Percentiles rank a stretch among this genome's conserved stretches.
phyloP scores from a whole-genome alignment of 371 early-diverging fungal genomes.

The Mucor velutinosus region DNA sequence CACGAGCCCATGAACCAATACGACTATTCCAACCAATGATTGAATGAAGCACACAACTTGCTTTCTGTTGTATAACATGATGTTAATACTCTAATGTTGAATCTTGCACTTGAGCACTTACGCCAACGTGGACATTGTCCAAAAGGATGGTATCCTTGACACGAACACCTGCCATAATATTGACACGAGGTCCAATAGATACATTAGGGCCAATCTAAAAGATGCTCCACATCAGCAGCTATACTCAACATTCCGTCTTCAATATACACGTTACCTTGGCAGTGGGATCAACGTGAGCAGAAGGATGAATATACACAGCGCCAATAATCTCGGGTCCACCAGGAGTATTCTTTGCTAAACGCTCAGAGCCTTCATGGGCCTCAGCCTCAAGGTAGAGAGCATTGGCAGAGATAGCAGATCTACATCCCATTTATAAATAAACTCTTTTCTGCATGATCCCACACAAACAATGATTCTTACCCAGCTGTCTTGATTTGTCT shows the following conservation, averaged over 20 bases:
- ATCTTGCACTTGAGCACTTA: slow-evolving; percentile 16
- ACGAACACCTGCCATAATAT: slow-evolving; percentile 93
- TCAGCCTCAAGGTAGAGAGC: slow-evolving; percentile 85
- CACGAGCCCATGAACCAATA: slow-evolving; percentile 91
- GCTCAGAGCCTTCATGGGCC: slow-evolving; percentile 59
- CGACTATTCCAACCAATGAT: slow-evolving; percentile 97
- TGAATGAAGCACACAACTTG: slow-evolving; percentile 85
- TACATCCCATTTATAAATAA: slow-evolving; percentile 17
- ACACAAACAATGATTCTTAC: slow-evolving; percentile 1
- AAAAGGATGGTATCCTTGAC: slow-evolving; percentile 94
- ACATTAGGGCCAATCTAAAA: slow-evolving; percentile 91
- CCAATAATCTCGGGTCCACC: slow-evolving; percentile 83
- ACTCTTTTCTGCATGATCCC: too few relatives aligned
- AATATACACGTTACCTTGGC: slow-evolving; percentile 57
- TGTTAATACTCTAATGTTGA: background rate
- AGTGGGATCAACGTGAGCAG: slow-evolving; percentile 88
- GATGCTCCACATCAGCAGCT: background rate
- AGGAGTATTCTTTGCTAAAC: slow-evolving; percentile 54
- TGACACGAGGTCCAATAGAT: slow-evolving; percentile 91
- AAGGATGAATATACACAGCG: slow-evolving; percentile 93
- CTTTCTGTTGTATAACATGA: slow-evolving; percentile 25
- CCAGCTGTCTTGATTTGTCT: slow-evolving; percentile 91
- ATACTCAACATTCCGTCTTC: background rate
- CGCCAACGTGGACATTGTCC: slow-evolving; percentile 90
- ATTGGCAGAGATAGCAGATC: slow-evolving; percentile 92